Evolutionary conservation across 169 alveolate genomes (phyloP), one percentile per base, ranked within the genome.

Genomic region (Besnoitia besnoiti): DNA sequence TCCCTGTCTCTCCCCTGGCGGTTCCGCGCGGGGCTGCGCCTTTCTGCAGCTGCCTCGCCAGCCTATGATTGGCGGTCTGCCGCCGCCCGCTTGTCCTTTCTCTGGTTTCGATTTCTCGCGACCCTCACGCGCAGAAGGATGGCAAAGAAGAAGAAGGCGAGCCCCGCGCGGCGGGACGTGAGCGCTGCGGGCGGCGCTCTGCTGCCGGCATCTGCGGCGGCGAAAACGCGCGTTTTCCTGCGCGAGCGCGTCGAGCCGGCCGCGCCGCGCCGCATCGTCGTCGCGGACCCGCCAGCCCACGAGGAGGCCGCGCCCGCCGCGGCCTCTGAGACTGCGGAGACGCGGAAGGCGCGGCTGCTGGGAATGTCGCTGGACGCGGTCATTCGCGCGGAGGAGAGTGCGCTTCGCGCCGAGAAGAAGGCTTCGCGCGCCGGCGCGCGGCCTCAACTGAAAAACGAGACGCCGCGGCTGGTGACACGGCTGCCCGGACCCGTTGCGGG

Each of bases 321-420:
- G 59, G 16, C 27, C 67, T 5, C 67, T 5, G 67, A 77, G 87
- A 77, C 40, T 21, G 37, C 30, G 33, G 59, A 77, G 59, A 35
- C 87, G 49, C 87, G 87, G 59, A 77, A 77, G 59, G 37, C 50
- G 8, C 49, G 87, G n/a, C 87, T 77, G 0, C 55, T 77, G 21
- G 87, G 55, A 12, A 77, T 77, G 87, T 77, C 87, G 35, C 55
- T 77, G 24, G 87, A 77, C 37, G 87, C 50, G 19, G 35, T 77
- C 16, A 77, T 77, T 42, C 49, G 87, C 49, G 87, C 35, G 3
- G 87, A 42, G 14, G 87, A 51, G 37, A 67, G 67, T 24, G 79
- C 79, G 37, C 5, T 7, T 7, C 79, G 39, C 79, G 79, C 5
- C 37, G 19, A 73, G 27, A 73, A 73, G 16, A 73, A 10, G n/a